Evolutionary conservation across 1,139 yeast species (phyloP).

Genomic region (Yamadazyma atmosphaerica): DNA sequence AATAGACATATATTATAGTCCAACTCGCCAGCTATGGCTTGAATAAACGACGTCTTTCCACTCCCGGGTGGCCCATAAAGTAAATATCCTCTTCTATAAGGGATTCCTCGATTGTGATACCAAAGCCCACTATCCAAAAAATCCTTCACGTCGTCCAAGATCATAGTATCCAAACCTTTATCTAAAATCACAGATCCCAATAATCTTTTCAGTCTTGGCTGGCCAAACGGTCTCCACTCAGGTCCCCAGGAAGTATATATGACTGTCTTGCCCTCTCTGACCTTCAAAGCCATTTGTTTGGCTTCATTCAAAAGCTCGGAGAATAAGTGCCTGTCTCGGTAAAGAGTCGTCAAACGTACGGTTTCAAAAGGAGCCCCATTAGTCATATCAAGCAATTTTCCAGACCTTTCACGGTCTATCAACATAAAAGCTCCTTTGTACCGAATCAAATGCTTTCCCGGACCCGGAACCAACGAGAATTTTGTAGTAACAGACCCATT

Average conservation of each 20-base stretch:
- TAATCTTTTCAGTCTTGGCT: conserved; percentile 84
- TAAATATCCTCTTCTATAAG: conserved; percentile 92
- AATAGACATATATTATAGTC: conserved; percentile 94
- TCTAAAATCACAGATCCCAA: conserved; percentile 87
- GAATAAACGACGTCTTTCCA: conserved; percentile 94
- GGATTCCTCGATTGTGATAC: conserved; percentile 96
- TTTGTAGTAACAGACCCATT: conserved; percentile 89
- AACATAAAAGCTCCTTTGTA: conserved; percentile 88
- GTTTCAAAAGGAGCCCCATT: conserved; percentile 96
- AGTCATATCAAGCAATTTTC: conserved; percentile 83
- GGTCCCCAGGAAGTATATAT: conserved; percentile 95
- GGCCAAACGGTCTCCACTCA: conserved; percentile 98
- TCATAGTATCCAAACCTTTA: conserved; percentile 62
- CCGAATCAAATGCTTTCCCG: conserved; percentile 86
- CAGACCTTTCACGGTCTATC: conserved; percentile 87
- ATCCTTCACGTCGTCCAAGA: conserved; percentile 74
- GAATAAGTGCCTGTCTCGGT: conserved; percentile 74
- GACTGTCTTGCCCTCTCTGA: conserved; percentile 92
- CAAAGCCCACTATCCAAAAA: conserved; percentile 80
- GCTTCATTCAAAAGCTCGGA: conserved; percentile 81
- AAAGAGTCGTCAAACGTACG: conserved; percentile 85
- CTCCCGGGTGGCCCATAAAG: conserved; percentile 98
- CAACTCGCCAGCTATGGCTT: conserved; percentile 93
- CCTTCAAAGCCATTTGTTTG: conserved; percentile 73
- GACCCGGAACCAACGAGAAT: conserved; percentile 95